Conservation (phyloP, 2,329 filamentous ascomycete genomes). For the Conoideocrella luteorostrata region DNA sequence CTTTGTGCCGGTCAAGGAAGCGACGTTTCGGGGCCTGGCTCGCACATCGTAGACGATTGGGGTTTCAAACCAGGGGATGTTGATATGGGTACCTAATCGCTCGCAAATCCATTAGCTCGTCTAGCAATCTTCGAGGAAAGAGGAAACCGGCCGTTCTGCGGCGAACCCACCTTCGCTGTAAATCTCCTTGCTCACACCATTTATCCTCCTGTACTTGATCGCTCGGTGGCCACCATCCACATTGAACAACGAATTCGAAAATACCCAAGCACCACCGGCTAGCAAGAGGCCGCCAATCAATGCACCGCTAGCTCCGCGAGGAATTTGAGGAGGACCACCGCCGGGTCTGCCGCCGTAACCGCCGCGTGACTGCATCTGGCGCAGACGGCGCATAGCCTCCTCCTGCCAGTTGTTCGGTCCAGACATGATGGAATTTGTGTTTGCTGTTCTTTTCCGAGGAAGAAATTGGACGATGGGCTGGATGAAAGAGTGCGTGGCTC, state of each 20-base stretch:
- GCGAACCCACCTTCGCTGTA: conserved; percentile 80
- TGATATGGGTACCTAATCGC: conserved; percentile 93
- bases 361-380: conserved; percentile 39
- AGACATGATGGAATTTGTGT: no score
- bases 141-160: no score
- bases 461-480: not conserved
- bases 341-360: conserved; percentile 36
- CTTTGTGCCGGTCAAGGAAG: conserved; percentile 96
- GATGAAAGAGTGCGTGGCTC: not conserved
- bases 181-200: conserved; percentile 92
- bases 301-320: conserved; percentile 32
- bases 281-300: conserved; percentile 37
- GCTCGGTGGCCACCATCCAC: conserved; percentile 98
- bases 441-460: no score
- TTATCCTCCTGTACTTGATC: conserved; percentile 94
- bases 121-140: no score
- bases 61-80: conserved; percentile 95
- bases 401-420: conserved; percentile 37
- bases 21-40: conserved; percentile 92
- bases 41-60: conserved; percentile 96
- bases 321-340: conserved; percentile 29
- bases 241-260: conserved; percentile 62
- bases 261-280: conserved; percentile 42
- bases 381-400: conserved; percentile 45
- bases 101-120: no score